Percentiles rank a stretch among this genome's conserved stretches.
Conservation (phyloP, 2,329 filamentous ascomycete genomes). For the Phaeosphaeria sp. region DNA sequence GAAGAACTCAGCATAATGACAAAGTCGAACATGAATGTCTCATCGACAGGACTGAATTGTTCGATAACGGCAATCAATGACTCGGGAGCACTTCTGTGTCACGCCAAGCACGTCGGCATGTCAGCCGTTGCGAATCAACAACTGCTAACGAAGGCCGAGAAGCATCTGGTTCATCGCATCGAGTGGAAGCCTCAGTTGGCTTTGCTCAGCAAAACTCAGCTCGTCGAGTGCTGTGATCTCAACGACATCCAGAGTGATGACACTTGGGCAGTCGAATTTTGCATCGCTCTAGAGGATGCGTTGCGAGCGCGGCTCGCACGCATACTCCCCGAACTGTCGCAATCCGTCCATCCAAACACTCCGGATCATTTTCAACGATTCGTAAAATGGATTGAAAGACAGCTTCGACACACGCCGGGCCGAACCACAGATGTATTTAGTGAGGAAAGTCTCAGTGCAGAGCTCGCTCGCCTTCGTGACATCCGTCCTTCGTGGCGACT, state of each 20-base stretch:
- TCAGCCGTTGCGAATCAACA: not conserved
- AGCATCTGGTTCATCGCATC: conserved; percentile 5
- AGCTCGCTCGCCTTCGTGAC: not conserved
- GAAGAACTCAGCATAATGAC: not conserved
- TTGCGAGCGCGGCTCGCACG: not conserved
- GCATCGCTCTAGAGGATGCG: not conserved
- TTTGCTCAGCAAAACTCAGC: not conserved
- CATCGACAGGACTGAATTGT: not conserved
- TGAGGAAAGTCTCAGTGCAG: not conserved
- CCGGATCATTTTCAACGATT: not conserved
- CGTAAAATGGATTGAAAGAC: not conserved
- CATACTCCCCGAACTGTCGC: not conserved
- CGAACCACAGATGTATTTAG: not conserved
- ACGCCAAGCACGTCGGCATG: not conserved
- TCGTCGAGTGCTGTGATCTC: conserved; percentile 1
- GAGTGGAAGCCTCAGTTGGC: conserved; percentile 14
- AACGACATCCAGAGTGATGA: not conserved
- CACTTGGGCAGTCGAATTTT: not conserved
- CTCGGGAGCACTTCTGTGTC: not conserved
- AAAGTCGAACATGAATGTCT: not conserved
- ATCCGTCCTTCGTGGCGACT: conserved; percentile 4
- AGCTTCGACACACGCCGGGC: not conserved
- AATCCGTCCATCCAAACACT: not conserved
- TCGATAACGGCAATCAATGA: not conserved
- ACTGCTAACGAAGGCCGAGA: not conserved